Base-by-base conservation (phyloP, 1,139 yeast genomes). In the Sugiyamaella neomexicana region DNA sequence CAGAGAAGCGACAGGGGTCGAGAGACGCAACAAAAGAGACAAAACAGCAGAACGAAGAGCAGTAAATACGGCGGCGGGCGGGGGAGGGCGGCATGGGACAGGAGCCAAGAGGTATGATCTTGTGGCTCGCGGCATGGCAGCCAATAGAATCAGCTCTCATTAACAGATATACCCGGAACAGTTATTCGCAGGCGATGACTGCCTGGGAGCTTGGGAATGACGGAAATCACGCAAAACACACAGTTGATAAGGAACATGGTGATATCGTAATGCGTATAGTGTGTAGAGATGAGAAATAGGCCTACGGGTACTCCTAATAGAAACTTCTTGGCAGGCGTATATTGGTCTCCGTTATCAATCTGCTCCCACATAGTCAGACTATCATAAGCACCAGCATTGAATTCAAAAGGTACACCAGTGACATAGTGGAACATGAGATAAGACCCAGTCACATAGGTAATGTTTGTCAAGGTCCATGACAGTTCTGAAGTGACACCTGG, bases 341-440 rank as follows among this genome's bases (percentile, higher is more conserved):
- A 93, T 70, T 90, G 96, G 68, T 90, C 97, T 58, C 98, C 99
- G 65, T 91, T 86, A 71, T 93, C 97, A 61, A 93, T 86, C 72
- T 93, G 99, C 72, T 93, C 99, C 99, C 99, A 93, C 97, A 93
- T 89, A 29, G 97, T 93, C 65, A 93, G 79, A 67, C 89, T 86
- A 70, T 93, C 99, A 71, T 87, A 93, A 0, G 98, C 98, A 43
- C 99, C 99, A 39, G 89, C 86, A 69, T 91, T 93, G 75, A 91
- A 90, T 64, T 93, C 99, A 70, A 93, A 93, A 1, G 99, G 99
- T 2, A 96, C 89, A 34, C 99, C 99, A 67, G 91, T 93, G 50
- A 93, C 89, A 69, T 89, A 87, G 71, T 93, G 99, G 71, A 93
- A 93, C 98, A 93, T 93, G 62, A 93, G 82, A 68, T 90, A 91